Evolutionary conservation across 495 filamentous ascomycete species (phyloP).

Genomic region (Xylaria scruposa): DNA sequence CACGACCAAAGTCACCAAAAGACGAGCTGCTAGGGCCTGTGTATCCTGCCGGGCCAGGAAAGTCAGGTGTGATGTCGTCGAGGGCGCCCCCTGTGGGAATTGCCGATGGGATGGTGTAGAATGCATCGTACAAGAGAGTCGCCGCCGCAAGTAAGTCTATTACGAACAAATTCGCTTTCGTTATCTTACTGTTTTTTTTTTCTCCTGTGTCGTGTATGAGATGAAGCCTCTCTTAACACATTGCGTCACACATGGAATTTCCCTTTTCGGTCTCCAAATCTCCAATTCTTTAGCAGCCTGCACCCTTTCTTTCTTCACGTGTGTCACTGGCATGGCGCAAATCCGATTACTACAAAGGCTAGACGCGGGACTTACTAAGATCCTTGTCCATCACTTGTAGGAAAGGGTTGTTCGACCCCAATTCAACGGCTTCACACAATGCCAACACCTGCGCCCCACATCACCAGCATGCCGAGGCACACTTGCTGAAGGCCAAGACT

Average conservation of each 20-base stretch:
- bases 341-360: constrained; percentile 13
- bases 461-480: constrained; percentile 46
- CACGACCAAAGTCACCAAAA: constrained; percentile 60
- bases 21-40: constrained; percentile 86
- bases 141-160: constrained; percentile 78
- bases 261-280: constrained; percentile 17
- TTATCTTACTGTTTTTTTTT: constrained; percentile 18
- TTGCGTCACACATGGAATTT: constrained; percentile 36
- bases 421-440: constrained; percentile 30
- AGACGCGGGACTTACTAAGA: constrained; percentile 18
- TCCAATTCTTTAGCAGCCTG: background rate
- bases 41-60: constrained; percentile 86
- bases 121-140: constrained; percentile 89
- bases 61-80: constrained; percentile 93
- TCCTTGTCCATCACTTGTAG: constrained; percentile 42
- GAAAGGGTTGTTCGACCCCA: constrained; percentile 48
- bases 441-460: constrained; percentile 36
- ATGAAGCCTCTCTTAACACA: constrained; percentile 1
- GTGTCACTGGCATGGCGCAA: background rate
- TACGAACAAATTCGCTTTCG: constrained; percentile 11
- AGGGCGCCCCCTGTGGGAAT: constrained; percentile 87
- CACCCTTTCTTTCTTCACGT: background rate
- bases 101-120: constrained; percentile 88
- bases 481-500: constrained; percentile 44
- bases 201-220: constrained; percentile 28